These are phyloP conservation scores for Mycena crocata DNA, from an alignment of 768 basidiomycete genomes.

Conservation along the genomic window DNA sequence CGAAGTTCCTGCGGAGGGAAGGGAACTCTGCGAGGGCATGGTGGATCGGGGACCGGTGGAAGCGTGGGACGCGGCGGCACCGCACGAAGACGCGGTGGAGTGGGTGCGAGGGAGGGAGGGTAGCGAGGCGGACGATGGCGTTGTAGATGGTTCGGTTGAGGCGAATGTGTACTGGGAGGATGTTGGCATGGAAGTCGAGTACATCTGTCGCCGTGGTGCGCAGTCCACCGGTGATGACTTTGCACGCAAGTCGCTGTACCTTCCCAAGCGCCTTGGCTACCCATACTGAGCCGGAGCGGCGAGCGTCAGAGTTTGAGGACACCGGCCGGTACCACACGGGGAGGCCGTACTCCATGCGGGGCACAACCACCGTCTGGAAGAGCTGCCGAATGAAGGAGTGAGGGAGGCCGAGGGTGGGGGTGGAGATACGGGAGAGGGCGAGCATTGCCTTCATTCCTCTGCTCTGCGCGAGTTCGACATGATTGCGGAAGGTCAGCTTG, in stretches of 20 bases:
- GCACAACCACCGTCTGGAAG: background rate
- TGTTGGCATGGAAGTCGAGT: background rate
- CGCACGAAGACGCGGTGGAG: background rate
- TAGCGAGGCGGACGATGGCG: background rate
- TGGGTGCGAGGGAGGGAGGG: background rate
- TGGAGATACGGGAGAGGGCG: background rate
- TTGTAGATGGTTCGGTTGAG: background rate
- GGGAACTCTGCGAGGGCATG: background rate
- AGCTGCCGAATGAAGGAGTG: background rate
- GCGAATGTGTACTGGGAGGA: background rate
- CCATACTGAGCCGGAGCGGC: background rate
- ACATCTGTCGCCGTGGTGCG: background rate
- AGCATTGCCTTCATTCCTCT: background rate
- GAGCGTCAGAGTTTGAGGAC: background rate
- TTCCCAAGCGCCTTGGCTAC: background rate
- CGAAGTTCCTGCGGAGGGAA: background rate
- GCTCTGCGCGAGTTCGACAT: background rate
- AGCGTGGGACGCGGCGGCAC: background rate
- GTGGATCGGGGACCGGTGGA: conserved; percentile 11
- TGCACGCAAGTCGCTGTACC: background rate
- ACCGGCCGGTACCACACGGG: background rate
- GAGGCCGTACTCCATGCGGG: background rate
- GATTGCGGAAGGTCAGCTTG: background rate
- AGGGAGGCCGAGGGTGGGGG: background rate
- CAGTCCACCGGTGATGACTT: background rate